Conservation (phyloP, 2,329 filamentous ascomycete genomes). For the Byssothecium circinans region DNA sequence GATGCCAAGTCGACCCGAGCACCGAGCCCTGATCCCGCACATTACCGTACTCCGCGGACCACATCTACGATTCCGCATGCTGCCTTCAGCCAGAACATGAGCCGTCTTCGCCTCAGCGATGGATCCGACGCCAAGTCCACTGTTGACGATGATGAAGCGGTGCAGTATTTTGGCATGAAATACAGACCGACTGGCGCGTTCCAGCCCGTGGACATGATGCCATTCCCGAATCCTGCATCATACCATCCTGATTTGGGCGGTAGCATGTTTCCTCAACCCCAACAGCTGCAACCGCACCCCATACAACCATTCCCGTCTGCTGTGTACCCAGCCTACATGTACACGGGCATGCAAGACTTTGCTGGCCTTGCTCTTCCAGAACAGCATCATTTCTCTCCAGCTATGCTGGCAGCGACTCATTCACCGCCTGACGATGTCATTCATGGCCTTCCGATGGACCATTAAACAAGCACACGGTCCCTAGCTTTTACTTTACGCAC, state of each 20-base stretch:
- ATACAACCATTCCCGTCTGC: neutral
- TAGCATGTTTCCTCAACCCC: neutral
- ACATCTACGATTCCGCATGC: neutral
- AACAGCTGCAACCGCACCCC: neutral
- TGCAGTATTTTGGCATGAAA: neutral
- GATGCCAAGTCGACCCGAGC: slow-evolving; percentile 2
- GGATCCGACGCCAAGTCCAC: slow-evolving; percentile 10
- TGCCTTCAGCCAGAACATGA: slow-evolving; percentile 12
- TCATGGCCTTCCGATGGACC: neutral
- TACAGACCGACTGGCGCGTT: neutral
- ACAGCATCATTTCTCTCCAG: too few relatives aligned
- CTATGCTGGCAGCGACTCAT: too few relatives aligned
- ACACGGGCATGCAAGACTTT: neutral
- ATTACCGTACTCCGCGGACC: neutral
- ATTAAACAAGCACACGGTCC: neutral
- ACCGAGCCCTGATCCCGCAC: neutral
- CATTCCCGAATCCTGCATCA: neutral
- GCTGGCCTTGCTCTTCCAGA: neutral
- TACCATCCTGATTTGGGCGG: neutral
- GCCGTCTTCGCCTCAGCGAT: slow-evolving; percentile 7
- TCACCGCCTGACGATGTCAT: neutral
- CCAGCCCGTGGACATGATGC: neutral
- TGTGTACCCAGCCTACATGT: neutral
- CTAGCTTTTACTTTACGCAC: neutral
- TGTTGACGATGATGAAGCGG: neutral